A percentile compares a stretch with the other conserved stretches of the same genome.
These are phyloP conservation scores for Carex kokanica DNA, from an alignment of 176 grass and related monocot species.

Conservation along the genomic window DNA sequence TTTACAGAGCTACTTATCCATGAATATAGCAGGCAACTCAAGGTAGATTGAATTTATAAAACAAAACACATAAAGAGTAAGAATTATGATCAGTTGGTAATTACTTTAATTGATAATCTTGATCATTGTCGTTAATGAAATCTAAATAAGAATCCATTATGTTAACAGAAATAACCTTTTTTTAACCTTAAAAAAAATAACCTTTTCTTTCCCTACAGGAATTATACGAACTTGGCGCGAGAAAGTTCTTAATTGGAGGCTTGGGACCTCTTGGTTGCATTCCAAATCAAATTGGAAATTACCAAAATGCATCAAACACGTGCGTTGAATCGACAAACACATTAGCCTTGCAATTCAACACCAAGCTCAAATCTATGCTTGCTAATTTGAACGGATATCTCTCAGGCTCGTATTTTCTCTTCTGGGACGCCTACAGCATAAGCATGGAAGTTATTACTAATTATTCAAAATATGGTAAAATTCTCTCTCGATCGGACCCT, in stretches of 20 bases:
- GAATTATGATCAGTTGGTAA: too few relatives aligned
- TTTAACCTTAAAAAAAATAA: not conserved
- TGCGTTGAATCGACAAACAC: conserved; percentile 26
- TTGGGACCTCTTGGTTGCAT: conserved; percentile 38
- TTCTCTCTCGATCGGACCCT: not conserved
- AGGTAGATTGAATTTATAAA: conserved; percentile 11
- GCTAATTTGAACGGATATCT: conserved; percentile 23
- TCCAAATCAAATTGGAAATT: conserved; percentile 36
- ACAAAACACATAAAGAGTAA: not conserved
- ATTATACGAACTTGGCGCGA: conserved; percentile 32
- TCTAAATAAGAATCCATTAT: not conserved
- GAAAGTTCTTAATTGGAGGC: conserved; percentile 30
- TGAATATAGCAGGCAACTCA: conserved; percentile 39
- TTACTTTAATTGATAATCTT: not conserved
- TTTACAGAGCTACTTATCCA: conserved; percentile 24
- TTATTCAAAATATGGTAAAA: conserved; percentile 31
- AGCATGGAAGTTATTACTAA: conserved; percentile 26
- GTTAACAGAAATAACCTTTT: too few relatives aligned
- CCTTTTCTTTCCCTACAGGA: conserved; percentile 2
- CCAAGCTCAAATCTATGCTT: conserved; percentile 10
- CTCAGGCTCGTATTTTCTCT: conserved; percentile 25
- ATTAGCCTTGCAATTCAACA: conserved; percentile 32
- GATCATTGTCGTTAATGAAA: not conserved
- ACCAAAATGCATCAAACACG: not conserved
- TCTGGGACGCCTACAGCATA: conserved; percentile 28